These are phyloP conservation scores for Dissophora ornata DNA, from an alignment of 192 early-diverging fungal genomes.

Conservation along the genomic window DNA sequence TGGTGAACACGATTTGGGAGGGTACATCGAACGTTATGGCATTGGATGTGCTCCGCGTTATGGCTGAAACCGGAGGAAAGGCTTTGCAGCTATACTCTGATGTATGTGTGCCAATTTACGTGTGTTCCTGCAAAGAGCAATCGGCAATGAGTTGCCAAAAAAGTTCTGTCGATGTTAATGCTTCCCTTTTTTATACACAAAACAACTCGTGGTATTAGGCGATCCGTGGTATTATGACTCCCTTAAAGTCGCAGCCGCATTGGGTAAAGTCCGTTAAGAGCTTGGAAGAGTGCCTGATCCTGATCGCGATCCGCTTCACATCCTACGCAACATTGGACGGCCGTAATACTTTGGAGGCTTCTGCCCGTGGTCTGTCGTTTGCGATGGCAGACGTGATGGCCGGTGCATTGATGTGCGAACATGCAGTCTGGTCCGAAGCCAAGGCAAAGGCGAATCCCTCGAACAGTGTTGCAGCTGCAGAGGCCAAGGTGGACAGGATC, in stretches of 20 bases:
- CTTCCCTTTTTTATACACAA: too few species aligned
- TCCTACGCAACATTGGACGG: constrained; percentile 32
- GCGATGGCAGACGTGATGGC: constrained; percentile 60
- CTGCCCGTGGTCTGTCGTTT: constrained; percentile 61
- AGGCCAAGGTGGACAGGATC: constrained; percentile 35
- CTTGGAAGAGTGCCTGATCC: constrained; percentile 24
- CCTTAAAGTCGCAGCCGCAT: constrained; percentile 20
- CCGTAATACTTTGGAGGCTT: constrained; percentile 50
- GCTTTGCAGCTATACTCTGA: constrained; percentile 55
- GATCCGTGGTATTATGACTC: constrained; percentile 32
- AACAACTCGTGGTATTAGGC: too few species aligned
- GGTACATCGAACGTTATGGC: constrained; percentile 78
- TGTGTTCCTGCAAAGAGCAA: too few species aligned
- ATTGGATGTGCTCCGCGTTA: constrained; percentile 69
- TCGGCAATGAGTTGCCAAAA: too few species aligned
- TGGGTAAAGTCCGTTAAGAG: constrained; percentile 30
- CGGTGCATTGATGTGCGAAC: constrained; percentile 62
- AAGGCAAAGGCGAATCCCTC: constrained; percentile 26
- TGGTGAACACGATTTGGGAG: constrained; percentile 82
- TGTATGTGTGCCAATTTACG: too few species aligned
- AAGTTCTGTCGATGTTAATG: too few species aligned
- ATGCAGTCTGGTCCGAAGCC: constrained; percentile 57
- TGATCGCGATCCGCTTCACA: constrained; percentile 52
- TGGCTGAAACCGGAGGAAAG: constrained; percentile 59
- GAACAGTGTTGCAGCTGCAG: constrained; percentile 4